Evolutionary conservation across 257 asterid genomes (phyloP), one percentile per base, ranked within the genome.

Genomic region (Striga asiatica): DNA sequence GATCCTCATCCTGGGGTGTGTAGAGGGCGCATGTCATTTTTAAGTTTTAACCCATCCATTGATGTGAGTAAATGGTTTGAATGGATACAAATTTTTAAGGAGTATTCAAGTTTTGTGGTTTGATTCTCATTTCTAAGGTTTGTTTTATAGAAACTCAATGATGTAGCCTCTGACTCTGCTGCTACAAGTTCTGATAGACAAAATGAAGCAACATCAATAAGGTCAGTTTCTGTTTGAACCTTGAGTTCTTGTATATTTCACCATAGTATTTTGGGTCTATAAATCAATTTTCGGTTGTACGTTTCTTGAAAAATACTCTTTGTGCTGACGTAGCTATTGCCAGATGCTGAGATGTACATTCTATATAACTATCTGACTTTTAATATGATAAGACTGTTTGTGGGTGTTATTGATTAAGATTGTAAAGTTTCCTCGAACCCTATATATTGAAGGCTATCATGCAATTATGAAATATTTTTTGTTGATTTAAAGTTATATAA

Each of bases 1-100:
- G 88, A 92, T 72, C 94, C 99, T 24, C 85, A 66, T 45, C 95
- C 99, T 13, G 94, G 77, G 66, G 80, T 81, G 16, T 49, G 67
- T 56, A 79, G 78, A 72, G 97, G 97, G 14, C 88, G 99, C 54
- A 84, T 88, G 89, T 92, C 99, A 28, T 92, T 88, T 76, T 76
- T 70, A 77, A 80, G 77, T 70, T 92, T 92, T 61, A 88, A 88
- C 73, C 97, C 99, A 63, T 70, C 91, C 61, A 67, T 92, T 71
- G 97, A 88, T 78, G 99, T 92, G 81, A 92, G 99, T 31, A 55
- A 18, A 66, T 35, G 60, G 51, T 50, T 49, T 63, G 55, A 60
- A 20, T 47, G 66, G 59, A 53, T 68, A 52, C 7, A 18, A 68
- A 25, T 48, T 48, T 41, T 35, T 35, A 47, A 37, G 14, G 23